Conservation (phyloP, 1,284 basidiomycete species). For the Ceraceosorus guamensis region DNA sequence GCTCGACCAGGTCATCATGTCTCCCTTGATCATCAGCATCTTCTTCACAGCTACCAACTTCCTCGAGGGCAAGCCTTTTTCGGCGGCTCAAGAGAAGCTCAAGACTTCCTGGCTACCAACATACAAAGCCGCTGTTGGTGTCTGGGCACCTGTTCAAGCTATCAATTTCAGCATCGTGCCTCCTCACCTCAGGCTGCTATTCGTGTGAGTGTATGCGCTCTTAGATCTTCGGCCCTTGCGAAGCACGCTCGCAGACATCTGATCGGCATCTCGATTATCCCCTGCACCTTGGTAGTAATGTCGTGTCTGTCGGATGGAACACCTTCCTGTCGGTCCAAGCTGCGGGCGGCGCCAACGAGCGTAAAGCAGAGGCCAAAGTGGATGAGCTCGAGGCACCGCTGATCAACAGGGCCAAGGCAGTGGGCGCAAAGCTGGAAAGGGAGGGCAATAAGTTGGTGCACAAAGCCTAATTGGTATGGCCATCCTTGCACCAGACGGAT, state of each 20-base stretch:
- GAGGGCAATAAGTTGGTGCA: no score
- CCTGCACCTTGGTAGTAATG: conserved; percentile 14
- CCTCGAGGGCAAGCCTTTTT: conserved; percentile 16
- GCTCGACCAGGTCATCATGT: conserved; percentile 29
- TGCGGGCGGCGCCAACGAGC: not conserved
- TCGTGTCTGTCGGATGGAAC: conserved; percentile 33
- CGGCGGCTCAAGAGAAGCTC: conserved; percentile 25
- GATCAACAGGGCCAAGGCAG: no score
- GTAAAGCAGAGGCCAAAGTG: not conserved
- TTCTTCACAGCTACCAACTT: conserved; percentile 32
- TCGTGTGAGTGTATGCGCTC: conserved; percentile 18
- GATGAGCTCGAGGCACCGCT: not conserved
- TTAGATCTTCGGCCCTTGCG: not conserved
- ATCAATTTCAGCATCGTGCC: conserved; percentile 39
- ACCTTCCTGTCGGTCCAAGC: conserved; percentile 20
- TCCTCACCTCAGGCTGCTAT: conserved; percentile 19
- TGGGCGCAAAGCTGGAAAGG: no score
- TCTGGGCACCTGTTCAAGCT: conserved; percentile 37
- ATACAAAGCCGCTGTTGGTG: conserved; percentile 27
- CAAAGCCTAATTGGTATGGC: no score
- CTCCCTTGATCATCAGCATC: conserved; percentile 19
- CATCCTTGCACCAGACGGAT: no score
- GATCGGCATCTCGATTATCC: not conserved
- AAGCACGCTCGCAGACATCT: not conserved
- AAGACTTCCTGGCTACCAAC: conserved; percentile 27